Evolutionary conservation across 805 yeast genomes (phyloP), one percentile per base, ranked within the genome.

Genomic region (Nakazawaea holstii): DNA sequence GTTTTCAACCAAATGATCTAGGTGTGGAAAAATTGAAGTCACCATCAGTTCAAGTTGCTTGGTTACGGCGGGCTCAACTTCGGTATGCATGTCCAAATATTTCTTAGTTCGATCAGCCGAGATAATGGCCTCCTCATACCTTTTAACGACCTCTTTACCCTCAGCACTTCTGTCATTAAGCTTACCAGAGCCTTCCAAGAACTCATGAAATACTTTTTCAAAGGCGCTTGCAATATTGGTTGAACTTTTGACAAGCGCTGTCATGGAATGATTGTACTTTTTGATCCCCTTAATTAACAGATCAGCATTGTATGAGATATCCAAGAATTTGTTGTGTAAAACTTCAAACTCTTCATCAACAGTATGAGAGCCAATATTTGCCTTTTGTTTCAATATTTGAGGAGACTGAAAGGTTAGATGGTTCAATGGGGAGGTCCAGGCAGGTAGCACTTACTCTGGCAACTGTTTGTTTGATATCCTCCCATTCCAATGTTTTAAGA

Each of bases 311-410:
- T 48, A 38, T 46, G 56, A 15, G 53, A 39, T 8, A 54, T 57
- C 33, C 49, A 54, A 27, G 32, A 56, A 49, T 13, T 50, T 49
- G 2, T 39, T 36, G 8, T 52, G 53, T 8, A 55, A 47, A 27
- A 31, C 31, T 31, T 70, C 68, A 48, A 68, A 69, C 26, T 64
- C 69, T 43, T 67, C 71, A 51, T 72, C 77, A 10, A 66, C 54
- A 6, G 73, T 70, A 38, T 52, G 58, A 6, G 56, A 54, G 1
- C 60, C 60, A 8, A 56, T 28, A 28, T 57, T 60, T 37, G 60
- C 49, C 42, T 55, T 64, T 39, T 61, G 65, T 45, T 56, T 65
- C 14, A 68, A 49, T n/a, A 56, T 45, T 46, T 67, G 69, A 3
- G 72, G 70, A 2, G 69, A 51, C 58, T 52, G 42, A 33, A 11